Evolutionary conservation across 371 early-diverging fungal species (phyloP), one percentile per base, ranked within the genome.

Genomic region (Mortierella sp.): DNA sequence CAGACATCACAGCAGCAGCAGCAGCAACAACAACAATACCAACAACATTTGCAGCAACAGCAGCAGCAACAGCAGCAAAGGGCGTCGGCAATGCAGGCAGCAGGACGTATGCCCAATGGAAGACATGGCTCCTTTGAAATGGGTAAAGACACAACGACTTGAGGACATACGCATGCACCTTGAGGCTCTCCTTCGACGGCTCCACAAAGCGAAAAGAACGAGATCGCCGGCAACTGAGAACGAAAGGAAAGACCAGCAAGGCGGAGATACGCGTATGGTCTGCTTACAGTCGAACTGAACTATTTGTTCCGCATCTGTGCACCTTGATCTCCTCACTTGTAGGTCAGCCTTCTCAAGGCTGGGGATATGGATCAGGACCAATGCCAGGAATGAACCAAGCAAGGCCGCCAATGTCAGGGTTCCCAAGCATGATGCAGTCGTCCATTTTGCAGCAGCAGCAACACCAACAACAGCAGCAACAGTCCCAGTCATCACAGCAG

Each of bases 291-390:
- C 13, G 24, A 19, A 54, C 54, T 53, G 40, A 50, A 43, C 51
- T 44, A 0, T 54, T 26, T 26, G n/a, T 40, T 51, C 26, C 11
- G 2, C 26, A 53, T 48, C 50, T 37, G 70, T 71, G 44, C 40
- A 69, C 0, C 71, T 14, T 44, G 26, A 43, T 40, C 59, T 50
- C 55, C 57, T 70, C 55, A 44, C n/a, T 13, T 50, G 55, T 83
- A 83, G 84, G 84, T 48, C 84, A 83, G 72, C 80, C 84, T 55
- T 77, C 54, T 57, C 84, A 83, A 74, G 80, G 84, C 67, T 83
- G 84, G 84, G 80, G 51, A 55, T 83, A 77, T 72, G 84, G 84
- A 71, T 80, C 84, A 72, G 84, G 84, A 54, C 83, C 83, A 21
- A 77, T 83, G 75, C 80, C 80, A 71, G 84, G 84, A 40, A 80